Base-by-base conservation (phyloP, 139 green algal genomes). In the Auxenochlorella protothecoides region DNA sequence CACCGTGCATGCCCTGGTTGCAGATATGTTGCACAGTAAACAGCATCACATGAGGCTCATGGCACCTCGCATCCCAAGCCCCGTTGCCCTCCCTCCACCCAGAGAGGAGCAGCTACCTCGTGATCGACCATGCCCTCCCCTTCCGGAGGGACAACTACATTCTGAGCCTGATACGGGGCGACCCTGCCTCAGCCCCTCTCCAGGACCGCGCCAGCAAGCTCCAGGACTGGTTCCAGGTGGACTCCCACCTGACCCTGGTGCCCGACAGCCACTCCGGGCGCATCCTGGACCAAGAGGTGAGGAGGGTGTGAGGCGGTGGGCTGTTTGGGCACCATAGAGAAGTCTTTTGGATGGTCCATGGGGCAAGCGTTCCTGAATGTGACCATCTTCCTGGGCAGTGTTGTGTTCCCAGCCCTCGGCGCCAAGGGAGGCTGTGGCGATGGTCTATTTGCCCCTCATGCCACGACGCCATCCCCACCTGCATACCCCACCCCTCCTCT, bases 221-320 rank as follows among this genome's bases (percentile, higher is more conserved):
- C 71, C 87, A 91, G 78, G 78, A 84, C 56, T 96, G 89, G 89
- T 91, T 96, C 70, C 82, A 79, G 0, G 55, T 87, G 2, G 78
- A 79, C 11, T 27, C 77, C 6, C 91, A 88, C 74, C 63, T 92
- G 59, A 63, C 87, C 57, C 80, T 96, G 57, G 73, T 75, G 69
- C 89, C 90, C 4, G 71, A 76, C 51, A 91, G 77, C 76, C 93
- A 85, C 78, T 93, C 82, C 61, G 71, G 81, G 4, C 68, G 88
- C 0, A 63, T 95, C 15, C 74, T 93, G 66, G 80, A 91, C 64
- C 71, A 77, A 5, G 59, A 74, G 74, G 74, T 75, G 69, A 66
- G 70, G 44, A 12, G 15, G 4, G 27, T 44, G 27, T 44, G 0
- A 44, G 13, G 67, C 12, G n/a, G 51, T 27, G 9, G 8, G 10